Evolutionary conservation across 805 yeast genomes (phyloP), one percentile per base, ranked within the genome.

Genomic region (Monosporozyma yasuniensis): DNA sequence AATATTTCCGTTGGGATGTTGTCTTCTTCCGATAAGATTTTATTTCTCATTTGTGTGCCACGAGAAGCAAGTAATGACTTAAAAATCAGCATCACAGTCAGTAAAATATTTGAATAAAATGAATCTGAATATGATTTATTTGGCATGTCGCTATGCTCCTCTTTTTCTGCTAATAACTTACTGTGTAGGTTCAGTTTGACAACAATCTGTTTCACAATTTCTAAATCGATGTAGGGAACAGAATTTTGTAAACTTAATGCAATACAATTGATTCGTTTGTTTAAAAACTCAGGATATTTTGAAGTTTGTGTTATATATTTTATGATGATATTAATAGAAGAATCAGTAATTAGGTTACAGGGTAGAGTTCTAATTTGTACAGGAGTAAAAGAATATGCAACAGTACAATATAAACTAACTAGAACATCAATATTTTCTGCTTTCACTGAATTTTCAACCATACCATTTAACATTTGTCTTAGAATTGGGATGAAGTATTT

Each of bases 401-500:
- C 49, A n/a, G 56, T 51, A 12, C 57, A 39, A 35, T 60, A 58
- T 8, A 53, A 38, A 14, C 49, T 39, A 4, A 52, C 52, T 14
- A 55, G 28, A 22, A 44, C 11, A 14, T 19, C 47, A 10, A 42
- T 28, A 19, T 9, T 12, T 12, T 44, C 28, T 8, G n/a, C 12
- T 7, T 4, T 9, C 3, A 4, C 12, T 21, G n/a, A 41, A 27
- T 38, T 11, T 34, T 34, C 23, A 14, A 14, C 14, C 21, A 47
- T 23, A 30, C 49, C 45, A 16, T 42, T 50, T 9, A 50, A 39
- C 9, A 53, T 44, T 10, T 42, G 32, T 10, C 19, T 28, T 61
- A 61, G 60, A 2, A 59, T 41, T 3, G 67, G 66, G n/a, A 63
- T 27, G 45, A 59, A 59, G 22, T 47, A 43, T 3, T 48, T 28